phyloP scores from a whole-genome alignment of 306 rosid genomes.

The Pterocarpus santalinus region DNA sequence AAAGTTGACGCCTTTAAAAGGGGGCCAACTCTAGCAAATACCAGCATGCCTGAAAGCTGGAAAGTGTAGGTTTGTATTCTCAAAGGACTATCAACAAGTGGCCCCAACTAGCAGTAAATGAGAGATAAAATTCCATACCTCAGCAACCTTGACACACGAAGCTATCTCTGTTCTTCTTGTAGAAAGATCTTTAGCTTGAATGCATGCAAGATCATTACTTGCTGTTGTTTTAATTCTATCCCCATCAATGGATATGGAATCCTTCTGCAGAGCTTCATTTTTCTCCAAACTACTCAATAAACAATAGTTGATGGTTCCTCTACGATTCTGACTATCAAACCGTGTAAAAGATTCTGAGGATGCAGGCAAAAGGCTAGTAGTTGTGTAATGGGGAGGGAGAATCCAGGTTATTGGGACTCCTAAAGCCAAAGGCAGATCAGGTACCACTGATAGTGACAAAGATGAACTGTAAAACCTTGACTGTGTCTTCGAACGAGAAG shows the following conservation, averaged over 20 bases:
- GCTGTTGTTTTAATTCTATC: constrained; percentile 80
- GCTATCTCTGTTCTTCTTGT: constrained; percentile 90
- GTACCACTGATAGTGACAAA: constrained; percentile 73
- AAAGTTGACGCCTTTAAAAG: background rate
- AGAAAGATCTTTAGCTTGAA: constrained; percentile 86
- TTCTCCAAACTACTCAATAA: constrained; percentile 64
- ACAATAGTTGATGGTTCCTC: constrained; percentile 76
- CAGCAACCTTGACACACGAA: constrained; percentile 84
- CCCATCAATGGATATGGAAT: constrained; percentile 71
- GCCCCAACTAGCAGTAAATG: constrained; percentile 18
- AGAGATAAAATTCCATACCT: constrained; percentile 64
- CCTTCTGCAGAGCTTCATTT: constrained; percentile 69
- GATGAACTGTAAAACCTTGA: constrained; percentile 75
- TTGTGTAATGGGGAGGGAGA: constrained; percentile 91
- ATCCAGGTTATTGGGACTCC: constrained; percentile 94
- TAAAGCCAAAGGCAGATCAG: constrained; percentile 86
- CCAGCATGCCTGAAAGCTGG: background rate
- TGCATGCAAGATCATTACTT: constrained; percentile 80
- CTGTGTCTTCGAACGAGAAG: constrained; percentile 56
- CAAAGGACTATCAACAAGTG: constrained; percentile 29
- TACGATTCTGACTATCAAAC: constrained; percentile 61
- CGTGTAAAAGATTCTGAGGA: constrained; percentile 68
- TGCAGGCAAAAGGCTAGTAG: constrained; percentile 71
- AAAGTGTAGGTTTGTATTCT: constrained; percentile 14
- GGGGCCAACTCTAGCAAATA: constrained; percentile 14